phyloP scores from a whole-genome alignment of 345 rosid species.

The Acer yangbiense region DNA sequence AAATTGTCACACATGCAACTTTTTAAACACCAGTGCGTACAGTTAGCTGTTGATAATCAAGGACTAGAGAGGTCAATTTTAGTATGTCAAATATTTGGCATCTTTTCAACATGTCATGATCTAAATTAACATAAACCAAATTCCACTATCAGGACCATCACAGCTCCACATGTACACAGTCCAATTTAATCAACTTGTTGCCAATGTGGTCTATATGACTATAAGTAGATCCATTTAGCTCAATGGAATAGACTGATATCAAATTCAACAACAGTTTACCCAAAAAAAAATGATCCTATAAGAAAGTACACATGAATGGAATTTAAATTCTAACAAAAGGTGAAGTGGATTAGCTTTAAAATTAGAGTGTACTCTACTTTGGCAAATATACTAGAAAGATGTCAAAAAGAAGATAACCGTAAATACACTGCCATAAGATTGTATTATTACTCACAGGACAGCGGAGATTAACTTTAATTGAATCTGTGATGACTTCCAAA shows the following conservation, averaged over 20 bases:
- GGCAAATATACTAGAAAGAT: background rate
- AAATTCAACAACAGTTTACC: background rate
- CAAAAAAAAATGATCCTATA: background rate
- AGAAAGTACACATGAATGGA: background rate
- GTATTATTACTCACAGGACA: slow-evolving; percentile 39
- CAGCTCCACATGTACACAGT: background rate
- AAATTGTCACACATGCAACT: background rate
- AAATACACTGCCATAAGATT: background rate
- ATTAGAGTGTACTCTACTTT: background rate
- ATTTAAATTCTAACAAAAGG: background rate
- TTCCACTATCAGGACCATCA: background rate
- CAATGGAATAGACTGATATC: background rate
- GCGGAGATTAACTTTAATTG: slow-evolving; percentile 38
- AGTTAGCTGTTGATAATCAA: background rate
- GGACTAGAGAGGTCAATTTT: background rate
- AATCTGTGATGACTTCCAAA: slow-evolving; percentile 47
- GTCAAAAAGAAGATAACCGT: background rate
- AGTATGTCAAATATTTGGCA: background rate
- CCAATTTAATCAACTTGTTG: background rate
- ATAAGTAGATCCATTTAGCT: background rate
- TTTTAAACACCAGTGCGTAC: background rate
- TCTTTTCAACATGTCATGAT: background rate
- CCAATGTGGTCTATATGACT: background rate
- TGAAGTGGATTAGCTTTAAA: background rate
- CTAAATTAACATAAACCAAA: background rate